A percentile compares a stretch with the other conserved stretches of the same genome.
Conservation (phyloP, 345 rosid genomes). For the Linum usitatissimum region DNA sequence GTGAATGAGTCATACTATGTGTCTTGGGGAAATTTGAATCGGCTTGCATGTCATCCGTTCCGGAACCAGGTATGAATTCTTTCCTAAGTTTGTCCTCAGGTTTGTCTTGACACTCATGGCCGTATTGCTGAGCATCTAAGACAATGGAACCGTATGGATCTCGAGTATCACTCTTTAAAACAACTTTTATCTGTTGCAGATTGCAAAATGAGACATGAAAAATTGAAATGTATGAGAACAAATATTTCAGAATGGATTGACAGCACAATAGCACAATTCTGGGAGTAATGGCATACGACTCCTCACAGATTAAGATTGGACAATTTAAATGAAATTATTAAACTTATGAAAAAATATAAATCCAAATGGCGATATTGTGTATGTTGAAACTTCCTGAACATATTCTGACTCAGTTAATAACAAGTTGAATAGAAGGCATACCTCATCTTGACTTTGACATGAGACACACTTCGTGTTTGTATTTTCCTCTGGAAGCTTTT, state of each 20-base stretch:
- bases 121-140: conserved; percentile 9
- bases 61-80: conserved; percentile 8
- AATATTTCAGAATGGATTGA: background rate
- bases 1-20: conserved; percentile 23
- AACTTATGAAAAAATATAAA: background rate
- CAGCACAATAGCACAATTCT: background rate
- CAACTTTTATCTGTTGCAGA: conserved; percentile 18
- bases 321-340: background rate
- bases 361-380: background rate
- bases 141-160: conserved; percentile 5
- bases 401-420: no score
- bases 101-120: conserved; percentile 10
- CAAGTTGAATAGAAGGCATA: background rate
- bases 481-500: conserved; percentile 7
- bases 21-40: conserved; percentile 22
- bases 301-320: no score
- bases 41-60: conserved; percentile 7
- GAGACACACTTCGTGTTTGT: background rate
- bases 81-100: conserved; percentile 15
- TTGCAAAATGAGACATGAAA: background rate
- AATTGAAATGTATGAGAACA: background rate
- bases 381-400: no score
- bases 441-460: conserved; percentile 12
- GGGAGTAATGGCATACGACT: no score
- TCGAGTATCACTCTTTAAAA: conserved; percentile 8